A percentile compares a stretch with the other conserved stretches of the same genome.
Conservation (phyloP, 108 stramenopile genomes). For the Nitzschia inconspicua region DNA sequence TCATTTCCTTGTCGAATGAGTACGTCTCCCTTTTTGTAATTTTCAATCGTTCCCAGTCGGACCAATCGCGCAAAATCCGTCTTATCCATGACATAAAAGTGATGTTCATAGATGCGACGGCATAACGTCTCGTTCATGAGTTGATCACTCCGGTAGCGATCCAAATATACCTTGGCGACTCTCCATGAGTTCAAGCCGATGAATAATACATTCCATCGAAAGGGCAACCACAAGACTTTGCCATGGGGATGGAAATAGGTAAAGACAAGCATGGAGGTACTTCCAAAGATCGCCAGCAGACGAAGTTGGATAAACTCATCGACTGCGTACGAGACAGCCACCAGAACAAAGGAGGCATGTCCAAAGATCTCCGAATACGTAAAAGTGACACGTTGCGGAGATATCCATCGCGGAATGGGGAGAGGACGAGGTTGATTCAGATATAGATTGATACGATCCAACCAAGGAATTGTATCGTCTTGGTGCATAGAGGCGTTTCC, state of each 20-base stretch:
- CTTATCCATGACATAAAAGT: constrained; percentile 65
- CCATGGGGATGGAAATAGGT: constrained; percentile 91
- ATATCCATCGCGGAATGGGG: constrained; percentile 77
- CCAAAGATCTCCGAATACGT: constrained; percentile 72
- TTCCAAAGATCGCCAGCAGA: constrained; percentile 71
- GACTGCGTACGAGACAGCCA: constrained; percentile 70
- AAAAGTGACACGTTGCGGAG: constrained; percentile 57
- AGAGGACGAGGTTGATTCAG: constrained; percentile 52
- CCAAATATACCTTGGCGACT: constrained; percentile 47
- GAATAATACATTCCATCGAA: constrained; percentile 83
- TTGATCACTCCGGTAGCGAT: constrained; percentile 50
- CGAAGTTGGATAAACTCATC: constrained; percentile 76
- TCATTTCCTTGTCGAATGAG: constrained; percentile 49
- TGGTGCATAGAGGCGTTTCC: too few relatives aligned
- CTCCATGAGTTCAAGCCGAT: constrained; percentile 72
- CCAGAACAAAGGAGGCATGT: constrained; percentile 77
- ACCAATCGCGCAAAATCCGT: constrained; percentile 67
- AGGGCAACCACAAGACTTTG: constrained; percentile 78
- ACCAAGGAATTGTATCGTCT: too few relatives aligned
- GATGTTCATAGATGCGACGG: constrained; percentile 35
- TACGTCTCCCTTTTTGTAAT: constrained; percentile 49
- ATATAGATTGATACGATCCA: background rate
- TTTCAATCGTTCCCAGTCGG: constrained; percentile 37
- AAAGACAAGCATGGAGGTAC: constrained; percentile 74
- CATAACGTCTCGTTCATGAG: constrained; percentile 46